These are phyloP conservation scores for Aspergillus ellipticus DNA, from an alignment of 495 filamentous ascomycete genomes.

Conservation along the genomic window DNA sequence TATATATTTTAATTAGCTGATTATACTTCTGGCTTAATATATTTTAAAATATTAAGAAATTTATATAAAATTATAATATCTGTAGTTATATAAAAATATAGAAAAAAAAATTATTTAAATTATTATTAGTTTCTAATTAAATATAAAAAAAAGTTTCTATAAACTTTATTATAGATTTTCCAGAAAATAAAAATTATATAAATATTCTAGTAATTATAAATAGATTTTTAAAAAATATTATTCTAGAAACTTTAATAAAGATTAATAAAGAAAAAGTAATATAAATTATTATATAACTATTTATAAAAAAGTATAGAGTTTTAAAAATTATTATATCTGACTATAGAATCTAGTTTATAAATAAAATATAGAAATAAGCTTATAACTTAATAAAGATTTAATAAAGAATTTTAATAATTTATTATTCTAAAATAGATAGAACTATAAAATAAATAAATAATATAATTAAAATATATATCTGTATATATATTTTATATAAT, in stretches of 20 bases:
- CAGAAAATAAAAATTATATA: not conserved
- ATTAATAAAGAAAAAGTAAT: not conserved
- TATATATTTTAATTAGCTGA: not conserved
- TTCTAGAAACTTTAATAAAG: not conserved
- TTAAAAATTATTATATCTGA: not conserved
- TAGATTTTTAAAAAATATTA: not conserved
- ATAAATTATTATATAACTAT: not conserved
- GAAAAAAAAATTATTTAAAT: not conserved
- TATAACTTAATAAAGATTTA: too few species aligned
- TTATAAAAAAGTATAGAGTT: not conserved
- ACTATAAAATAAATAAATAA: not conserved
- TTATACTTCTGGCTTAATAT: not conserved
- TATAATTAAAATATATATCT: constrained; percentile 1
- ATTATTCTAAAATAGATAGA: too few species aligned
- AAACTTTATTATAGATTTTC: not conserved
- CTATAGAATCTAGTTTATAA: not conserved
- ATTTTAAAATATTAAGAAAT: not conserved
- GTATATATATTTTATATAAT: not conserved
- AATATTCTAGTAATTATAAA: not conserved
- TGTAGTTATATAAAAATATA: not conserved
- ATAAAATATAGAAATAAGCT: not conserved
- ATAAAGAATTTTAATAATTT: too few species aligned
- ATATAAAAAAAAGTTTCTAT: not conserved
- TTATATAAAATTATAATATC: not conserved
- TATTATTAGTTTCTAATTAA: not conserved